Base-by-base conservation (phyloP, 1,284 basidiomycete species). In the Moniliophthora roreri region DNA sequence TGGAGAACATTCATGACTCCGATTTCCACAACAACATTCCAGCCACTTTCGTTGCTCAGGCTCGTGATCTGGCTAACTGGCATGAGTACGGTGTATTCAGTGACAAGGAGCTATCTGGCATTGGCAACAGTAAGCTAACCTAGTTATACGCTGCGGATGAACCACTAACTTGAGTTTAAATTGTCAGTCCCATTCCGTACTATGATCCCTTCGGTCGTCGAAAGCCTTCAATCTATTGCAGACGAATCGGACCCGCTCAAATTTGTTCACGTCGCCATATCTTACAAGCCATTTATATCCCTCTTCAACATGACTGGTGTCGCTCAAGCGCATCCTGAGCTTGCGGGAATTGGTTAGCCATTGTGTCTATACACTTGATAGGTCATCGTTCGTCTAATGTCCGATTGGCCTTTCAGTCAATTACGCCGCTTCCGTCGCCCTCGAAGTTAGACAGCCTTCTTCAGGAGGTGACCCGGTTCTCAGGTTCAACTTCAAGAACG, bases 211-310 rank as follows among this genome's bases (percentile, higher is more conserved):
- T 80, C 80, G 18, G 77, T 93, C 57, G 66, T 91, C 50, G 63
- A 74, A 38, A 80, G 81, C 7, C 74, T 94, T 42, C 67, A 75
- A 16, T 73, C 74, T 32, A 84, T 93, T 63, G 75, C 78, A 11
- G 82, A 85, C 67, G 61, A 74, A 40, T 74, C 76, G 9, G 78
- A 85, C 62, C 79, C 85, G 1, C 69, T 88, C 57, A 87, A 89
- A 67, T 67, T 93, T 58, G 73, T 79, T 42, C 81, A 89, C 55
- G 69, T 81, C 44, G 78, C 85, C 8, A 79, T 85, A 36, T 82
- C 89, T 7, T 93, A 93, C 76, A 92, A 93, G 68, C 90, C 91
- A 1, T 89, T 93, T 75, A 70, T 93, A 53, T 89, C 89, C 15
- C 71, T 93, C 51, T 89, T 92, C 75, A 86, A 88, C 67, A 84